Conservation (phyloP, 306 rosid genomes). For the Cicer arietinum region DNA sequence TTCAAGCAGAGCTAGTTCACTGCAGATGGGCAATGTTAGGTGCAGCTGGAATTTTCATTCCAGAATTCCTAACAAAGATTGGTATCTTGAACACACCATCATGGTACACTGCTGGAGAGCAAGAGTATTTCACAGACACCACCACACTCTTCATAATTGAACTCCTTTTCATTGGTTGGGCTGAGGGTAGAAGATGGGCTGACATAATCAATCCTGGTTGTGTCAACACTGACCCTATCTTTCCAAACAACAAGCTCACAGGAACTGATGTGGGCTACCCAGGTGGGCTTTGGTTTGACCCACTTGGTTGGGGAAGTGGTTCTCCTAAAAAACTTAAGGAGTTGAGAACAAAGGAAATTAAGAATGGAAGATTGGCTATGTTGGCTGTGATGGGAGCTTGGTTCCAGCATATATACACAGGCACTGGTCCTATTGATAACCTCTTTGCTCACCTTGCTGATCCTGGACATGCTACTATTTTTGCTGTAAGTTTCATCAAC, state of each 20-base stretch:
- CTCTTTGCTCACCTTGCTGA: slow-evolving; percentile 84
- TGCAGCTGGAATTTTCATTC: slow-evolving; percentile 49
- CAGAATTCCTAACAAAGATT: slow-evolving; percentile 47
- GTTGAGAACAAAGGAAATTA: slow-evolving; percentile 48
- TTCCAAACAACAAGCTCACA: slow-evolving; percentile 50
- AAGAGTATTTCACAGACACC: slow-evolving; percentile 46
- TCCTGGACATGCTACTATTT: slow-evolving; percentile 79
- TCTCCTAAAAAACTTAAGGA: slow-evolving; percentile 46
- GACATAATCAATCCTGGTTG: slow-evolving; percentile 43
- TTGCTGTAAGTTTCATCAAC: slow-evolving; percentile 2
- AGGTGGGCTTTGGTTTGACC: slow-evolving; percentile 51
- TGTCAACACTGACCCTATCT: slow-evolving; percentile 46
- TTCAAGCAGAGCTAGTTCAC: slow-evolving; percentile 50
- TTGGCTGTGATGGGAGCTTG: slow-evolving; percentile 48
- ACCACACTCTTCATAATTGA: slow-evolving; percentile 44
- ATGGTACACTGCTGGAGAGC: slow-evolving; percentile 48
- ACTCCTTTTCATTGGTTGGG: slow-evolving; percentile 47
- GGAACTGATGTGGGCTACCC: slow-evolving; percentile 50
- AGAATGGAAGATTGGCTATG: slow-evolving; percentile 54
- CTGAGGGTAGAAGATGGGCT: slow-evolving; percentile 50
- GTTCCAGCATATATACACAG: slow-evolving; percentile 47
- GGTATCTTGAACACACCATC: slow-evolving; percentile 45
- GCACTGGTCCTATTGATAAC: slow-evolving; percentile 78
- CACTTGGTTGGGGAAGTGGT: slow-evolving; percentile 46
- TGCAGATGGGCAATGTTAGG: slow-evolving; percentile 51